Base-by-base conservation (phyloP, 768 basidiomycete genomes). In the Tricholoma saponaceum region DNA sequence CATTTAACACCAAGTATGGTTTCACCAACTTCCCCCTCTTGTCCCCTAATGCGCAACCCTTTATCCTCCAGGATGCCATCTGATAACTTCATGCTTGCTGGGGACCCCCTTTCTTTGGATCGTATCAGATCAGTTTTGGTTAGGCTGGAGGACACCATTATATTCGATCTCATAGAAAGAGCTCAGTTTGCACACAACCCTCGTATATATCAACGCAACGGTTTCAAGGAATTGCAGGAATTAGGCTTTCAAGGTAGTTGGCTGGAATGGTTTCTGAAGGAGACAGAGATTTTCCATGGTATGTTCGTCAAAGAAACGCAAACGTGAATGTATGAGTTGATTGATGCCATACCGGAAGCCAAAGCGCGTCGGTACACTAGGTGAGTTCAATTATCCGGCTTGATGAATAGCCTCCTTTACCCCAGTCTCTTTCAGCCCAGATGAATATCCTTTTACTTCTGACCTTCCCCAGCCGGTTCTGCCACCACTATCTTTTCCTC, bases 61-160 rank as follows among this genome's bases (percentile, higher is more conserved):
- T 25, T 5, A 26, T 22, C 43, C 20, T 49, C 56, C 56, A 71
- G 49, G 47, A 85, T 86, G 84, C 77, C 81, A 59, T 82, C 76
- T 51, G 70, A 83, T 60, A 95, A 93, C 67, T 90, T 89, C 61
- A 83, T 83, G 72, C 76, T 83, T 60, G 79, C 79, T 35, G 86
- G 92, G 60, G 87, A 95, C 68, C 92, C 95, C 1, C 81, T 98
- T 13, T 90, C 89, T 18, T 77, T 96, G n/a, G 89, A 94, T 49
- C 80, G 85, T 59, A 98, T 99, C 65, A 80, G 97, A 56, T 85
- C 85, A 20, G 89, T 95, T 49, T 79, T 99, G 14, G 86, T 81
- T 60, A 83, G 97, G 25, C 84, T 99, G 22, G 97, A 99, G 69
- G 97, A 99, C 65, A 99, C 96, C 20, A 98, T 99, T 77, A 98